Percentiles rank a stretch among this genome's conserved stretches.
These are phyloP conservation scores for Telfairia occidentalis DNA, from an alignment of 331 rosid genomes.

Conservation along the genomic window DNA sequence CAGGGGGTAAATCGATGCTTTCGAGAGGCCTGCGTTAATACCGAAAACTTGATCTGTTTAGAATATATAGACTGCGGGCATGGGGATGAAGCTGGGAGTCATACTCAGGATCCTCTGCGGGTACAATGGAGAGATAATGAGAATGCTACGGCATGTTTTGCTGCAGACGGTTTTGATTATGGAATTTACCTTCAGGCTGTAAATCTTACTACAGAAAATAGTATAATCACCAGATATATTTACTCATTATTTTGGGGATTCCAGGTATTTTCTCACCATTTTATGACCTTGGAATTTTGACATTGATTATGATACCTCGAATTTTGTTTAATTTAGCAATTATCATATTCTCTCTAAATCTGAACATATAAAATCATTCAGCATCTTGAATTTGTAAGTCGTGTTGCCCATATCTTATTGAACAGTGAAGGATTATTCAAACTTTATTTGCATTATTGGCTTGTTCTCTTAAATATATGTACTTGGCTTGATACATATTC, in stretches of 20 bases:
- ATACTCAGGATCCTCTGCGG: not conserved
- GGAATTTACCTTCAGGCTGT: slow-evolving; percentile 58
- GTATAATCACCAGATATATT: slow-evolving; percentile 42
- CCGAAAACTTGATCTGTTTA: not conserved
- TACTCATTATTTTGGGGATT: slow-evolving; percentile 83
- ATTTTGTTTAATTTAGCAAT: not conserved
- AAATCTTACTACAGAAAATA: slow-evolving; percentile 28
- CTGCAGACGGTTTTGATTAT: slow-evolving; percentile 13
- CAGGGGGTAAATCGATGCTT: slow-evolving; percentile 86
- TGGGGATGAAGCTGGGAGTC: not conserved
- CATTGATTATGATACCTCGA: not conserved
- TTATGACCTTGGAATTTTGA: not conserved
- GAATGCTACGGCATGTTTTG: slow-evolving; percentile 35
- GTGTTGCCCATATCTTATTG: not conserved
- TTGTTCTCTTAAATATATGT: not conserved
- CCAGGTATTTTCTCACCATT: slow-evolving; percentile 39
- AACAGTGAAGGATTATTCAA: not conserved
- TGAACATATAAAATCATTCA: not conserved
- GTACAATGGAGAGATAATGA: not conserved
- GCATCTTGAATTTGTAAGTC: not conserved
- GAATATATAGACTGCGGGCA: slow-evolving; percentile 54
- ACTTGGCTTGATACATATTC: not conserved
- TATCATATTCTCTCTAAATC: not conserved
- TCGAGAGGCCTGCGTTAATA: slow-evolving; percentile 31
- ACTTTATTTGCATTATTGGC: not conserved